Evolutionary conservation across 257 asterid genomes (phyloP).

Genomic region (Anisodus tanguticus): DNA sequence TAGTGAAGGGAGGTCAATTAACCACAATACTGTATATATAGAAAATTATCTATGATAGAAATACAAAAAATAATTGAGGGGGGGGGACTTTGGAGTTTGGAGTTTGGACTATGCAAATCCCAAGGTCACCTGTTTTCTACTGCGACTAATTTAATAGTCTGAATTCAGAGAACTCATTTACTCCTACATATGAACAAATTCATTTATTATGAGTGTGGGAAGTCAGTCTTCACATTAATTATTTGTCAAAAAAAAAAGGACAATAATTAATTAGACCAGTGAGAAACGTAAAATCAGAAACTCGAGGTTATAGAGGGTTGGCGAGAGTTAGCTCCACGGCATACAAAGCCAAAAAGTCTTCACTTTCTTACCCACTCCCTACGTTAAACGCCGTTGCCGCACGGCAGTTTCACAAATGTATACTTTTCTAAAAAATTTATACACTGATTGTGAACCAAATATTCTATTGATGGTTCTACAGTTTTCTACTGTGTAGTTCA

Average conservation of each 20-base stretch:
- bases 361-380: slow-evolving; percentile 1
- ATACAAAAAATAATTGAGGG: not conserved
- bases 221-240: not conserved
- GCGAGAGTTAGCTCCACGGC: not conserved
- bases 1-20: too few species aligned
- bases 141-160: not conserved
- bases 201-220: slow-evolving; percentile 26
- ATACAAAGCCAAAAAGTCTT: not conserved
- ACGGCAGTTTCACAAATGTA: not conserved
- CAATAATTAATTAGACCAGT: slow-evolving; percentile 8
- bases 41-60: too few species aligned
- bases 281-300: slow-evolving; percentile 25
- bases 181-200: not conserved
- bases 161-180: slow-evolving; percentile 33
- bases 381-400: slow-evolving; percentile 25
- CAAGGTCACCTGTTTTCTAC: slow-evolving; percentile 28
- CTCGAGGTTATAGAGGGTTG: not conserved
- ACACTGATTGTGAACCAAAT: too few species aligned
- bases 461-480: too few species aligned
- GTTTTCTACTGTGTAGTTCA: not conserved
- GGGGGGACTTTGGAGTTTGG: not conserved
- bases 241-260: not conserved
- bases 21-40: too few species aligned
- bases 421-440: too few species aligned
- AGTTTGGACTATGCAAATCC: not conserved